Percentiles rank a stretch among this genome's conserved stretches.
Conservation (phyloP, 2,329 filamentous ascomycete species). For the Penicillium fuscoglaucum region DNA sequence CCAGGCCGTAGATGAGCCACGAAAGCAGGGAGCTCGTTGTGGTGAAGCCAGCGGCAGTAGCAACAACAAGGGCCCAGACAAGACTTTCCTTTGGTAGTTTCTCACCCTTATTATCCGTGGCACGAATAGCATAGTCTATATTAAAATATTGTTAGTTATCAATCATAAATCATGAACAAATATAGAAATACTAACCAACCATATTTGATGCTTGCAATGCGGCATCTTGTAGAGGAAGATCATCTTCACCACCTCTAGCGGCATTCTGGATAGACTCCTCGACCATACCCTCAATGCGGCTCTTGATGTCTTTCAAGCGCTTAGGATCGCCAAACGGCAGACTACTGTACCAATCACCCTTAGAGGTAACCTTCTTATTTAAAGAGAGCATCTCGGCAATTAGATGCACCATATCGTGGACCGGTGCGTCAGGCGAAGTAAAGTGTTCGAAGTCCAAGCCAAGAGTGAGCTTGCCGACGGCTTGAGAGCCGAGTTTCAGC, state of each 20-base stretch:
- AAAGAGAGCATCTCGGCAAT: conserved; percentile 55
- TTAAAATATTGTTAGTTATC: background rate
- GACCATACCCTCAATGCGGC: conserved; percentile 25
- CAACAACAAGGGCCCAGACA: conserved; percentile 50
- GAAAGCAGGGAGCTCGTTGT: conserved; percentile 60
- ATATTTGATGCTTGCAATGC: conserved; percentile 42
- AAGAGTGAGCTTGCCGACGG: conserved; percentile 48
- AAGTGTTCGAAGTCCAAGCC: conserved; percentile 51
- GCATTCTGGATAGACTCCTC: conserved; percentile 25
- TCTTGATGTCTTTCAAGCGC: conserved; percentile 33
- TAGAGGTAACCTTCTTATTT: conserved; percentile 60
- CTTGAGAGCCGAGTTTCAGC: conserved; percentile 49
- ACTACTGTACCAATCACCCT: conserved; percentile 57
- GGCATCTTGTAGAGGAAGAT: conserved; percentile 45
- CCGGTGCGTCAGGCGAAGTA: conserved; percentile 44
- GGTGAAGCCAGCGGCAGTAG: conserved; percentile 60
- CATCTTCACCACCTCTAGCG: conserved; percentile 25
- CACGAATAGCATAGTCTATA: conserved; percentile 55
- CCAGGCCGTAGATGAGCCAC: conserved; percentile 58
- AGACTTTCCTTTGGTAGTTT: conserved; percentile 51
- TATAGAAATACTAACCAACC: conserved; percentile 38
- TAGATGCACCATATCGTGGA: conserved; percentile 53
- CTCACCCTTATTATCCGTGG: conserved; percentile 56
- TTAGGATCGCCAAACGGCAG: conserved; percentile 61
- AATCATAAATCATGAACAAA: background rate